Evolutionary conservation across 106 monocot species (phyloP).

Genomic region (Hemerocallis citrina): DNA sequence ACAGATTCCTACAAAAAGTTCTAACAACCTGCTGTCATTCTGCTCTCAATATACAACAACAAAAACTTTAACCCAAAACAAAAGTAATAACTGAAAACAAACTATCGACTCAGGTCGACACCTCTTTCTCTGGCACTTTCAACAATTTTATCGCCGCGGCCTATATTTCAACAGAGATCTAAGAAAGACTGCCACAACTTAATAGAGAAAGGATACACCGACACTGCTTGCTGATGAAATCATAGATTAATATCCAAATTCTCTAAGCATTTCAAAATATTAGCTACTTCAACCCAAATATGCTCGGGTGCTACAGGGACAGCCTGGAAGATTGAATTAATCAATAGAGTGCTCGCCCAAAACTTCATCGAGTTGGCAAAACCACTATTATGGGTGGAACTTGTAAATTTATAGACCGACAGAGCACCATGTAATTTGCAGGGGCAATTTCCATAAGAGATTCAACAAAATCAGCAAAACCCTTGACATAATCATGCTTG

Average conservation of each 20-base stretch:
- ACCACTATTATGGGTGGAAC: conserved; percentile 11
- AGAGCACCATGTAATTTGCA: conserved; percentile 73
- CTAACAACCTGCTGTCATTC: too few species aligned
- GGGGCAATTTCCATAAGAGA: conserved; percentile 54
- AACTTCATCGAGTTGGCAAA: conserved; percentile 27
- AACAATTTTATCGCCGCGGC: conserved; percentile 19
- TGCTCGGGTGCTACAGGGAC: conserved; percentile 70
- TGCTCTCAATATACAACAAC: too few species aligned
- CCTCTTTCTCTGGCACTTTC: conserved; percentile 71
- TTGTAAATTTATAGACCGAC: conserved; percentile 29
- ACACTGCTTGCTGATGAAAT: conserved; percentile 57
- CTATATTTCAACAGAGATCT: conserved; percentile 18
- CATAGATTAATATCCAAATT: conserved; percentile 23
- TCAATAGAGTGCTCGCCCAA: conserved; percentile 65
- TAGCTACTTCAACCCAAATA: conserved; percentile 52
- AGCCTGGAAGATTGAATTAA: conserved; percentile 60
- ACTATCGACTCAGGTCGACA: conserved; percentile 33
- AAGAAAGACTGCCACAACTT: conserved; percentile 70
- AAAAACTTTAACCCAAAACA: too few species aligned
- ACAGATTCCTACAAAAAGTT: too few species aligned
- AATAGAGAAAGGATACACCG: conserved; percentile 81
- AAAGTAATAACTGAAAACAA: too few species aligned
- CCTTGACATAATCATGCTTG: conserved; percentile 34
- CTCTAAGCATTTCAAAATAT: conserved; percentile 22
- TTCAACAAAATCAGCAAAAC: conserved; percentile 61